These are phyloP conservation scores for Peniophora sp. DNA, from an alignment of 1,284 basidiomycete species.

Conservation along the genomic window DNA sequence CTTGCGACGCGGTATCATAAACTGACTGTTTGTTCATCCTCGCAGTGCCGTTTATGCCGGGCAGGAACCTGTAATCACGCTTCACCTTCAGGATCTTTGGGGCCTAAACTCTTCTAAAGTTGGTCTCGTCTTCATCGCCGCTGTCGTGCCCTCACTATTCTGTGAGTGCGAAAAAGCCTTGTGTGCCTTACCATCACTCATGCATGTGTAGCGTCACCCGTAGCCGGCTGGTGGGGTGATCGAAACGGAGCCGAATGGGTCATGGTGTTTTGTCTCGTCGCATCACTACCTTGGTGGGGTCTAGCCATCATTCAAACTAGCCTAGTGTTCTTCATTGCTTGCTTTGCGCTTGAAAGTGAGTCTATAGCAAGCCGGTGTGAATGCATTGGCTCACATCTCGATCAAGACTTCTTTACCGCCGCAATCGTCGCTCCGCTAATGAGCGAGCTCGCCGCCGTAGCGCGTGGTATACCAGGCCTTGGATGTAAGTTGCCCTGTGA, in stretches of 20 bases:
- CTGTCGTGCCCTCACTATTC: slow-evolving; percentile 59
- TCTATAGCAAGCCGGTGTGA: not conserved
- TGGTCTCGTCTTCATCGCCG: slow-evolving; percentile 65
- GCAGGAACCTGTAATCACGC: slow-evolving; percentile 59
- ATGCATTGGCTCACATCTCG: not conserved
- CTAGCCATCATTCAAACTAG: slow-evolving; percentile 44
- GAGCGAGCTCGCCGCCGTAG: slow-evolving; percentile 54
- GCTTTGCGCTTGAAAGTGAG: slow-evolving; percentile 53
- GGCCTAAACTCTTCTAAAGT: slow-evolving; percentile 51
- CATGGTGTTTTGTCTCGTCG: slow-evolving; percentile 37
- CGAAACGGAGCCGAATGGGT: slow-evolving; percentile 52
- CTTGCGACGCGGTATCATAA: not conserved
- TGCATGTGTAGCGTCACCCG: slow-evolving; percentile 42
- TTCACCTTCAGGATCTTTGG: slow-evolving; percentile 59
- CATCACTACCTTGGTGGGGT: slow-evolving; percentile 62
- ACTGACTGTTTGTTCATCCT: not conserved
- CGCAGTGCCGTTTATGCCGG: slow-evolving; percentile 43
- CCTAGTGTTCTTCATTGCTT: slow-evolving; percentile 54
- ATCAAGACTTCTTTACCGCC: slow-evolving; percentile 51
- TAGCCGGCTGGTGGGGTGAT: slow-evolving; percentile 59
- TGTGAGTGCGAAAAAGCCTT: no score
- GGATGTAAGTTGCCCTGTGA: slow-evolving; percentile 43
- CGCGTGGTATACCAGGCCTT: slow-evolving; percentile 46
- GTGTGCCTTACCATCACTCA: no score
- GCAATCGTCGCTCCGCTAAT: slow-evolving; percentile 52